A percentile compares a stretch with the other conserved stretches of the same genome.
Conservation (phyloP, 208 protist species). For the Leishmania turanica region DNA sequence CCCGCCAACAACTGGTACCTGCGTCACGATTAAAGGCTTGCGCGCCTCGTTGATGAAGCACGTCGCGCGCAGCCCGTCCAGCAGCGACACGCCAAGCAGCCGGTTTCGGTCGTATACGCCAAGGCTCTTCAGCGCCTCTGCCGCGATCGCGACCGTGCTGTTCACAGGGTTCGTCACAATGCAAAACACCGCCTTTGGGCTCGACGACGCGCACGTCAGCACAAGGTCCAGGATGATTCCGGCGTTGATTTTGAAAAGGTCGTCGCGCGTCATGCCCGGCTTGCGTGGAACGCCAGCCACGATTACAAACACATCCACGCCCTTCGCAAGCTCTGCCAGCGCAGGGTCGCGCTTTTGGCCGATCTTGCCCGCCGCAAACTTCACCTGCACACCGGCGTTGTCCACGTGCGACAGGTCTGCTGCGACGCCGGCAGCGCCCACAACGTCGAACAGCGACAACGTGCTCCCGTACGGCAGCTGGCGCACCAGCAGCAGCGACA, state of each 20-base stretch:
- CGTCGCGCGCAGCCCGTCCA: conserved; percentile 93
- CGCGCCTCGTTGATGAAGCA: conserved; percentile 91
- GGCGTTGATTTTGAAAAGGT: conserved; percentile 97
- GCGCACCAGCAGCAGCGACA: conserved; percentile 86
- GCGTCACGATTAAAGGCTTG: conserved; percentile 39
- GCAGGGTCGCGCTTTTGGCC: conserved; percentile 71
- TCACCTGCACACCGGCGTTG: conserved; percentile 73
- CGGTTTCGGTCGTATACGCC: conserved; percentile 89
- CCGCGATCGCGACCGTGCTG: conserved; percentile 96
- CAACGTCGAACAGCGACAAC: conserved; percentile 94
- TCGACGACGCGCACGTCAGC: conserved; percentile 73
- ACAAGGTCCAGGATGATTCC: conserved; percentile 92
- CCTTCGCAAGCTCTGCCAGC: conserved; percentile 68
- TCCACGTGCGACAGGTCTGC: conserved; percentile 95
- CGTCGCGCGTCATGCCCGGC: conserved; percentile 97
- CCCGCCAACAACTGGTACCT: conserved; percentile 94
- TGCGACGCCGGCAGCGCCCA: conserved; percentile 91
- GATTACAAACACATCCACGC: conserved; percentile 93
- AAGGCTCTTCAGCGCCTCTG: conserved; percentile 90
- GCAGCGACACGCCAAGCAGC: conserved; percentile 93
- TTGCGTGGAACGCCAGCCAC: conserved; percentile 96
- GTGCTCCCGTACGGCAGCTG: conserved; percentile 76
- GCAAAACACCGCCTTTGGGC: conserved; percentile 91
- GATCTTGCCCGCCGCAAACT: conserved; percentile 74
- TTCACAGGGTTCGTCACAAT: conserved; percentile 98